Evolutionary conservation across 331 rosid species (phyloP).

Genomic region (Telfairia occidentalis): DNA sequence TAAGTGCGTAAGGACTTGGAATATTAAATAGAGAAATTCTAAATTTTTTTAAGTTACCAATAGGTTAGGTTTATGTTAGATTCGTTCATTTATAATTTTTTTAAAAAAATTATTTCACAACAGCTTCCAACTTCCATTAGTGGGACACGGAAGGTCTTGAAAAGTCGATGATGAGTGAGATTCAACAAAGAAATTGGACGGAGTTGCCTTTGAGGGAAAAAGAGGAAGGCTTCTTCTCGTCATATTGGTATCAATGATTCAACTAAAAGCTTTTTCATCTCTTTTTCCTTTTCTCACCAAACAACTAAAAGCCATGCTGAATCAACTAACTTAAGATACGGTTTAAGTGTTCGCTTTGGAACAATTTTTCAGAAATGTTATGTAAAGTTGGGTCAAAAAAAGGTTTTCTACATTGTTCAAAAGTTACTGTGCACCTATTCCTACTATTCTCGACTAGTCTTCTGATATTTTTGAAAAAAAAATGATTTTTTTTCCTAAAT

Average conservation of each 20-base stretch:
- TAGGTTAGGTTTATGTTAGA: neutral
- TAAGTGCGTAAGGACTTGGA: neutral
- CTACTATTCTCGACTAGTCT: neutral
- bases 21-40: neutral
- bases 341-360: neutral
- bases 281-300: neutral
- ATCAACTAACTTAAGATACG: neutral
- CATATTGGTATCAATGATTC: neutral
- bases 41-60: neutral
- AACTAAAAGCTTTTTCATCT: neutral
- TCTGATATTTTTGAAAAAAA: neutral
- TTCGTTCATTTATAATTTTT: neutral
- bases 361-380: neutral
- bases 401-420: neutral
- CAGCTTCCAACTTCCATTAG: conserved; percentile 4
- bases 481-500: too few relatives aligned
- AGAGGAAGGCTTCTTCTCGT: neutral
- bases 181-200: conserved; percentile 1
- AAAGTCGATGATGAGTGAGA: neutral
- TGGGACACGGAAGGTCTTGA: neutral
- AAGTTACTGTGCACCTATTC: neutral
- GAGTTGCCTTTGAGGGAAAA: neutral
- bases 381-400: neutral
- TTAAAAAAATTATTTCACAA: conserved; percentile 1
- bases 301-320: neutral